A percentile compares a stretch with the other conserved stretches of the same genome.
These are phyloP conservation scores for Suhomyces coccinellae DNA, from an alignment of 1,139 yeast genomes.

Conservation along the genomic window DNA sequence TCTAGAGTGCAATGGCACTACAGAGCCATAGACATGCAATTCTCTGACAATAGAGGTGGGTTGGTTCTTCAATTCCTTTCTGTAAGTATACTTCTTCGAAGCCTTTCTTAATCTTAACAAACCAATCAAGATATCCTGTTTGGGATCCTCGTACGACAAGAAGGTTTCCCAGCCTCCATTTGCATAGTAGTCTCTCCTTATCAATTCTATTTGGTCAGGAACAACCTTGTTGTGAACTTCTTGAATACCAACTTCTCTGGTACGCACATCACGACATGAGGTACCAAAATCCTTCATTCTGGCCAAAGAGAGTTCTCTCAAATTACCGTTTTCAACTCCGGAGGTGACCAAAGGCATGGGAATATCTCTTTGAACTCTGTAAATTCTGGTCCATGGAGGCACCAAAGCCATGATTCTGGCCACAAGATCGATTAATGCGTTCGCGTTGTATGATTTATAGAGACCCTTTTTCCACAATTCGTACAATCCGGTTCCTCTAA, in stretches of 20 bases:
- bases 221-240: constrained; percentile 97
- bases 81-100: constrained; percentile 81
- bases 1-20: constrained; percentile 94
- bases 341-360: constrained; percentile 99
- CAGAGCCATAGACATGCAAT: constrained; percentile 95
- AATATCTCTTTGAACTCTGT: constrained; percentile 97
- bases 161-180: constrained; percentile 99
- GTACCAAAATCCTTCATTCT: constrained; percentile 99
- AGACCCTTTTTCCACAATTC: constrained; percentile 97
- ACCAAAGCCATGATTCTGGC: constrained; percentile 94
- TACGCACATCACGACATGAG: constrained; percentile 93
- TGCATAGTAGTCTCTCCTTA: constrained; percentile 94
- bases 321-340: constrained; percentile 97
- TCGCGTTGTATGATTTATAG: constrained; percentile 92
- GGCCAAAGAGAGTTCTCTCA: constrained; percentile 92
- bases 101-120: constrained; percentile 85
- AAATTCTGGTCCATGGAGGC: constrained; percentile 99
- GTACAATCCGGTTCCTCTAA: constrained; percentile 95
- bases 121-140: constrained; percentile 93
- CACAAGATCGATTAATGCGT: constrained; percentile 88
- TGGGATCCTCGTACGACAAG: constrained; percentile 93
- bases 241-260: constrained; percentile 98
- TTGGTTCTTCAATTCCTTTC: constrained; percentile 83
- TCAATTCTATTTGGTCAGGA: constrained; percentile 95
- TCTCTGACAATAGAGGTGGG: constrained; percentile 94